Base-by-base conservation (phyloP, 2,329 filamentous ascomycete species). In the Fusarium hainanense region DNA sequence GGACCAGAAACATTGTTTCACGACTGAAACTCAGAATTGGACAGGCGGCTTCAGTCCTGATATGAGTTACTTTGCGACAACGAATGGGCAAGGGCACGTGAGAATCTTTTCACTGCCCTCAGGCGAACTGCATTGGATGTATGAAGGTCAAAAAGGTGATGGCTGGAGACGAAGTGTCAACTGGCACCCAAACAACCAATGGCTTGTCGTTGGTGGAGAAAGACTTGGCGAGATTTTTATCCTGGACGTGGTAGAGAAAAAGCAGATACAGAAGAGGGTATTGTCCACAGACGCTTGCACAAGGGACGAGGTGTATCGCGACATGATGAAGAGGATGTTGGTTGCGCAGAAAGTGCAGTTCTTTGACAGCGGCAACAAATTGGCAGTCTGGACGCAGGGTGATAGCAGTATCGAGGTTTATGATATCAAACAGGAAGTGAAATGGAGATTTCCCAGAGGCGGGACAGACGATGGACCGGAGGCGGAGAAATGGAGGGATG, bases 391-490 rank as follows among this genome's bases (percentile, higher is more conserved):
- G 34, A 21, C 47, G 6, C 49, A 34, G 9, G 66, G 66, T 6
- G 66, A 69, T 14, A 44, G 47, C 13, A 63, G 66, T n/a, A 43
- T 51, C 23, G 66, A 70, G 16, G 34, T 67, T 4, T 69, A 63
- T 16, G 66, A 70, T 20, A 27, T 67, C 11, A 21, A 16, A 6
- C 13, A 30, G 8, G 25, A 67, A 3, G 44, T 54, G 2, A 69
- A 69, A 18, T 70, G 66, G 66, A 52, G 66, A 14, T 58, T 69
- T 47, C 28, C 51, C 4, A 51, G 66, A 48, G 66, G 66, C 3
- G 66, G 66, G 3, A 70, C 61, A 7, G 66, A 67, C 18, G 61
- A 55, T 20, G 52, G 44, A 2, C 34, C 48, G 4, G 42, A 52
- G 3, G 25, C 48, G 30, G 48, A 27, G 7, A 58, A 49, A 25